Percentiles rank a stretch among this genome's conserved stretches.
phyloP scores from a whole-genome alignment of 2,329 filamentous ascomycete species.

The Neonectria coccinea region DNA sequence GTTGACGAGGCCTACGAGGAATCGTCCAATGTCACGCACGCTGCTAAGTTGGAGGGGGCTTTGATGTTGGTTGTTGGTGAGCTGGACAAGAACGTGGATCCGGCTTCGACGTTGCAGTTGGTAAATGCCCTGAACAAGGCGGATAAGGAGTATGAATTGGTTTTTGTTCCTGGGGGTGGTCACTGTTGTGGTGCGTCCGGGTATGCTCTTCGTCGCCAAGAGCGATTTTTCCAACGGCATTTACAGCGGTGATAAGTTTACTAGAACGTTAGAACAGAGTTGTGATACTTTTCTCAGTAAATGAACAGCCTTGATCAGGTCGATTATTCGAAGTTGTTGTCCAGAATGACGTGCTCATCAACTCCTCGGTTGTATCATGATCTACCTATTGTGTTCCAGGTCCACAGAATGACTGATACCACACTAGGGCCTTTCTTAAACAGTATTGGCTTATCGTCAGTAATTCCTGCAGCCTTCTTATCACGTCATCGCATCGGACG shows the following conservation, averaged over 20 bases:
- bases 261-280: too few species aligned
- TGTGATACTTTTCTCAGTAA: not conserved
- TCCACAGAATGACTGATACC: not conserved
- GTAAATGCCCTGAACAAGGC: constrained; percentile 43
- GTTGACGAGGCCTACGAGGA: constrained; percentile 45
- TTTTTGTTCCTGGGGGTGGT: constrained; percentile 42
- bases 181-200: constrained; percentile 33
- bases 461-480: not conserved
- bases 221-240: constrained; percentile 34
- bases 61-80: constrained; percentile 48
- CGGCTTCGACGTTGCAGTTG: constrained; percentile 47
- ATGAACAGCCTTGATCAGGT: too few species aligned
- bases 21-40: constrained; percentile 46
- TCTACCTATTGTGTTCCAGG: not conserved
- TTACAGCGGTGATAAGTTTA: constrained; percentile 14
- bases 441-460: not conserved
- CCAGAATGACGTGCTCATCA: not conserved
- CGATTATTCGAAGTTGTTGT: not conserved
- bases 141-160: constrained; percentile 47
- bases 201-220: constrained; percentile 38
- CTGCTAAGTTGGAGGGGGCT: constrained; percentile 42
- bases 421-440: not conserved
- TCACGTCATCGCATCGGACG: not conserved
- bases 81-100: constrained; percentile 47
- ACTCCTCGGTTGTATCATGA: not conserved